Percentiles rank a stretch among this genome's conserved stretches.
Conservation (phyloP, 306 rosid genomes). For the Trichosanthes cucumerina region DNA sequence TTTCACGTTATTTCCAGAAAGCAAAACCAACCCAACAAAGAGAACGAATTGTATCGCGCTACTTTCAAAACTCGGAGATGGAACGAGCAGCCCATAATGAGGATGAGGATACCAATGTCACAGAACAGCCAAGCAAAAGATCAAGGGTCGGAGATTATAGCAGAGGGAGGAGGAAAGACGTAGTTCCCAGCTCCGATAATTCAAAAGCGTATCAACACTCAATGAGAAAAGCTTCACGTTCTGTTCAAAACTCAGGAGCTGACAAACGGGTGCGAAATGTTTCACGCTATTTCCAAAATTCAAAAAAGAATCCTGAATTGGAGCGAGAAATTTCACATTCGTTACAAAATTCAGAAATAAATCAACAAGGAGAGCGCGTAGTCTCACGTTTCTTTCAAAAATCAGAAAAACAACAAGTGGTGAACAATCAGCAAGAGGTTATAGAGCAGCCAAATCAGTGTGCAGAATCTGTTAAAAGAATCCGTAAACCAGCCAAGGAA, state of each 20-base stretch:
- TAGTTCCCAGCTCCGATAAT: background rate
- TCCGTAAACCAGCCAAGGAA: background rate
- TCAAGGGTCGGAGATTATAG: background rate
- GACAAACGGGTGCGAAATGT: background rate
- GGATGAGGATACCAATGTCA: background rate
- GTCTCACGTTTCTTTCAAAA: conserved; percentile 8
- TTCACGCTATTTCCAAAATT: background rate
- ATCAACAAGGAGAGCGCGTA: background rate
- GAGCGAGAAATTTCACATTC: conserved; percentile 14
- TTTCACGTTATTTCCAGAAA: background rate
- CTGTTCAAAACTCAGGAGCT: background rate
- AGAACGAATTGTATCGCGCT: background rate
- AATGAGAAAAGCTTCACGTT: background rate
- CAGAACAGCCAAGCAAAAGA: background rate
- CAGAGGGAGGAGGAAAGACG: background rate
- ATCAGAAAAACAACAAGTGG: background rate
- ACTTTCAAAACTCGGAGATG: background rate
- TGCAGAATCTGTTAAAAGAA: conserved; percentile 14
- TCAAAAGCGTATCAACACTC: background rate
- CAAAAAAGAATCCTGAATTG: background rate
- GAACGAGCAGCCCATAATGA: background rate
- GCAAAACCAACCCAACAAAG: background rate
- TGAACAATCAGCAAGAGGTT: background rate
- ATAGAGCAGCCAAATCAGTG: background rate
- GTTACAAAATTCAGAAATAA: conserved; percentile 6